These are phyloP conservation scores for Sindora glabra DNA, from an alignment of 306 rosid genomes.

Conservation along the genomic window DNA sequence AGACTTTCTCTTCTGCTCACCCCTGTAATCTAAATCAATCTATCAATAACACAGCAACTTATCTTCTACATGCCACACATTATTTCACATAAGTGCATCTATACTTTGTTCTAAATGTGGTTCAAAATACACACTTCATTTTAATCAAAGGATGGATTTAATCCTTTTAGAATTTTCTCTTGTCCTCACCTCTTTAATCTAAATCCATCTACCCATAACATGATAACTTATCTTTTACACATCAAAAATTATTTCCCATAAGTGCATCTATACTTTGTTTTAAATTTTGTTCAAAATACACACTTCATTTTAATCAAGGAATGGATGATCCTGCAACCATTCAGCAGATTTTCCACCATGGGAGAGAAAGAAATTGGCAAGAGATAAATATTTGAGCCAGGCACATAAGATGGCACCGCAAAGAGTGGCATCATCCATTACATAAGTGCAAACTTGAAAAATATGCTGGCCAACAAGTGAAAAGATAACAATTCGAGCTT, in stretches of 20 bases:
- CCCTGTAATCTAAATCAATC: neutral
- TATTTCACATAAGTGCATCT: constrained; percentile 18
- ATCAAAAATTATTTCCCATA: constrained; percentile 14
- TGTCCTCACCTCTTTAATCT: neutral
- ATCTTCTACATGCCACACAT: neutral
- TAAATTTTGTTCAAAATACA: constrained; percentile 31
- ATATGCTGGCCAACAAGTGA: constrained; percentile 4
- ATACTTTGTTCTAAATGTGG: constrained; percentile 20
- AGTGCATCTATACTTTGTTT: constrained; percentile 8
- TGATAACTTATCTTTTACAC: neutral
- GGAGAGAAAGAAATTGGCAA: neutral
- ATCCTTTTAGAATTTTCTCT: neutral
- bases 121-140: constrained; percentile 23
- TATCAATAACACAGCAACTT: neutral
- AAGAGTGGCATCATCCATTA: neutral
- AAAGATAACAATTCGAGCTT: neutral
- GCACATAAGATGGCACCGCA: neutral
- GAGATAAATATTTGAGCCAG: neutral
- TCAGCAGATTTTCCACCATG: neutral
- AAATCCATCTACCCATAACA: neutral
- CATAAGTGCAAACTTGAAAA: neutral
- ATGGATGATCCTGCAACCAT: neutral
- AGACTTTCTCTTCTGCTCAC: neutral
- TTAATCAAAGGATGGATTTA: neutral
- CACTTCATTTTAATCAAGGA: constrained; percentile 7